A percentile compares a stretch with the other conserved stretches of the same genome.
Conservation (phyloP, 306 rosid species). For the Dicorynia guianensis region DNA sequence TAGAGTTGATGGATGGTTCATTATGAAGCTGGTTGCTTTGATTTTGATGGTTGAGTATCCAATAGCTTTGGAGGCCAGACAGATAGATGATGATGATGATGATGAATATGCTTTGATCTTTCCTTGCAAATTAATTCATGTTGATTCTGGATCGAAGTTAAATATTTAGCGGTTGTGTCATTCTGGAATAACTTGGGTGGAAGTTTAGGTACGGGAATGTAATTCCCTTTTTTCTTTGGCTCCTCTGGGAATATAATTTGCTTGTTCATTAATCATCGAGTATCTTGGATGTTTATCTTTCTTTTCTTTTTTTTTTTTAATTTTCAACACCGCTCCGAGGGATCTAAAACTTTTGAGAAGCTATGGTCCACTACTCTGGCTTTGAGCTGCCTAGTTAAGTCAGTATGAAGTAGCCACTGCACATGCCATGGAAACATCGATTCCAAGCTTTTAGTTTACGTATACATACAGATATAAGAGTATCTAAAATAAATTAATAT, state of each 20-base stretch:
- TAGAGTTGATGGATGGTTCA: slow-evolving; percentile 21
- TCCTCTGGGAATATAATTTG: slow-evolving; percentile 25
- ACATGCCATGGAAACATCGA: neutral
- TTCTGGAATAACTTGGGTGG: slow-evolving; percentile 42
- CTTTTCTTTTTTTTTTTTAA: neutral
- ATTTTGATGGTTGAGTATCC: slow-evolving; percentile 2
- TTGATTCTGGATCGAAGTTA: slow-evolving; percentile 39
- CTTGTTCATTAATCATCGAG: slow-evolving; percentile 23
- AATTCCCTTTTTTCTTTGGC: slow-evolving; percentile 4
- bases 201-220: slow-evolving; percentile 39
- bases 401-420: neutral
- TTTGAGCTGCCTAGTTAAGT: neutral
- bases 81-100: slow-evolving; percentile 19
- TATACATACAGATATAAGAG: too few species aligned
- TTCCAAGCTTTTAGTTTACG: too few species aligned
- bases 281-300: slow-evolving; percentile 8
- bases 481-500: too few species aligned
- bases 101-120: slow-evolving; percentile 30
- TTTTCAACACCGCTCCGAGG: neutral
- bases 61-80: slow-evolving; percentile 41
- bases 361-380: neutral
- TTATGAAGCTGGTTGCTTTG: slow-evolving; percentile 28
- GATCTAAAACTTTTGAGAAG: slow-evolving; percentile 19
- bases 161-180: slow-evolving; percentile 33
- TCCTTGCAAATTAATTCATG: slow-evolving; percentile 33